Evolutionary conservation across 169 alveolate genomes (phyloP).

Genomic region (Perkinsus marinus): DNA sequence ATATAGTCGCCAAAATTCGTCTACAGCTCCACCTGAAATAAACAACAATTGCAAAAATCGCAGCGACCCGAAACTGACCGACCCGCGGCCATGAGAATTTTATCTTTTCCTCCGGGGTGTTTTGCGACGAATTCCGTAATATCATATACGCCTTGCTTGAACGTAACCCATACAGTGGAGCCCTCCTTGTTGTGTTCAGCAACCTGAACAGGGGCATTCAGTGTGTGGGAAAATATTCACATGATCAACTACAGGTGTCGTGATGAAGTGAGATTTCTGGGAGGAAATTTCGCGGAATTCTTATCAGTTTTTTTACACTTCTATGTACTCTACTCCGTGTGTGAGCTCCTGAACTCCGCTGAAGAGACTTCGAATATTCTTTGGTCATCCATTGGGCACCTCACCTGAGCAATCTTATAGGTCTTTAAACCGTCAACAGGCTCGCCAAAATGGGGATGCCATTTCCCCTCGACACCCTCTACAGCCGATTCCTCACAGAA

Average conservation of each 20-base stretch:
- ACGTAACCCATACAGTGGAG: constrained; percentile 39
- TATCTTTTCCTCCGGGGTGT: constrained; percentile 39
- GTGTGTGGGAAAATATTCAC: too few relatives aligned
- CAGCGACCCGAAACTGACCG: background rate
- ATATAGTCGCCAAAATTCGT: constrained; percentile 40
- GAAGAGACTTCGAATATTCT: too few relatives aligned
- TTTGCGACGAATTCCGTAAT: constrained; percentile 30
- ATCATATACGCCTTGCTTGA: constrained; percentile 39
- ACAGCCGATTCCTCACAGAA: too few relatives aligned
- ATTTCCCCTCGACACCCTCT: background rate
- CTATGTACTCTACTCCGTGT: too few relatives aligned
- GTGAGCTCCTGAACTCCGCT: too few relatives aligned
- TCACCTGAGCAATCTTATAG: background rate
- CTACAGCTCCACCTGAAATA: constrained; percentile 40
- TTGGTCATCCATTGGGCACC: background rate
- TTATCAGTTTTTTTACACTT: too few relatives aligned
- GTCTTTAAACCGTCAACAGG: background rate
- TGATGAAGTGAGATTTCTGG: too few relatives aligned
- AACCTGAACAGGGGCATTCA: constrained; percentile 9
- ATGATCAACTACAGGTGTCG: too few relatives aligned
- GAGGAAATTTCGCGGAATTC: too few relatives aligned
- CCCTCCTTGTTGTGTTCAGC: constrained; percentile 20
- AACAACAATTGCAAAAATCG: constrained; percentile 5
- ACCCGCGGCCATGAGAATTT: constrained; percentile 11
- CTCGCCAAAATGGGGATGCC: background rate